Evolutionary conservation across 2,329 filamentous ascomycete genomes (phyloP).

Genomic region (Fusarium dlaminii): DNA sequence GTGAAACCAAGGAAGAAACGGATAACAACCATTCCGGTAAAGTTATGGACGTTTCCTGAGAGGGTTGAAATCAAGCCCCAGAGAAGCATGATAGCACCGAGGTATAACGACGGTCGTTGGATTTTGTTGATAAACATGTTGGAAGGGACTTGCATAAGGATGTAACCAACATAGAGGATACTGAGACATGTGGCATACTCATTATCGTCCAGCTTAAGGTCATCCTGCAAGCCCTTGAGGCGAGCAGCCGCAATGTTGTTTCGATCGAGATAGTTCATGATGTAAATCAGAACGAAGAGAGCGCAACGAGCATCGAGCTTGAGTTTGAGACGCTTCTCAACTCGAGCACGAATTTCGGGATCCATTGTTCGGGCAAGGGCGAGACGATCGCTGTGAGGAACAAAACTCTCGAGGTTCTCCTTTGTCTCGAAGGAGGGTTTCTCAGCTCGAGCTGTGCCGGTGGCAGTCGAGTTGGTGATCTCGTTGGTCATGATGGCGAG

Average conservation of each 20-base stretch:
- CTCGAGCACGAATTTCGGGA: slow-evolving; percentile 32
- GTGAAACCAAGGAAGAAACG: slow-evolving; percentile 70
- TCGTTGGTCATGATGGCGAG: background rate
- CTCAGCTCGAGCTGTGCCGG: background rate
- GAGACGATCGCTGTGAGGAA: background rate
- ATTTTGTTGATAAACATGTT: slow-evolving; percentile 68
- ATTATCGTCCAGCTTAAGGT: slow-evolving; percentile 63
- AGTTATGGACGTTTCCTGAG: slow-evolving; percentile 62
- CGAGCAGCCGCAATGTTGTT: slow-evolving; percentile 75
- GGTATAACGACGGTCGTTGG: slow-evolving; percentile 61
- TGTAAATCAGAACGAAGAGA: slow-evolving; percentile 79
- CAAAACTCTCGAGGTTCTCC: background rate
- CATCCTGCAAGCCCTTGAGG: slow-evolving; percentile 70
- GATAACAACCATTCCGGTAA: slow-evolving; percentile 62
- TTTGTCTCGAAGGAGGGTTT: background rate
- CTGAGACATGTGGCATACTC: slow-evolving; percentile 72
- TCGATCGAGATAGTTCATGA: slow-evolving; percentile 75
- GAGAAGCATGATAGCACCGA: slow-evolving; percentile 61
- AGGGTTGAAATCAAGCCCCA: slow-evolving; percentile 71
- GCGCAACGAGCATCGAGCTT: slow-evolving; percentile 77
- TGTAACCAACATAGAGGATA: slow-evolving; percentile 74
- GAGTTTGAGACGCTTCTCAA: slow-evolving; percentile 73
- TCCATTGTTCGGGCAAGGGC: background rate
- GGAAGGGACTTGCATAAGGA: slow-evolving; percentile 70
- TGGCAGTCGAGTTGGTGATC: slow-evolving; percentile 1